These are phyloP conservation scores for Tylopilus felleus DNA, from an alignment of 768 basidiomycete genomes.

Conservation along the genomic window DNA sequence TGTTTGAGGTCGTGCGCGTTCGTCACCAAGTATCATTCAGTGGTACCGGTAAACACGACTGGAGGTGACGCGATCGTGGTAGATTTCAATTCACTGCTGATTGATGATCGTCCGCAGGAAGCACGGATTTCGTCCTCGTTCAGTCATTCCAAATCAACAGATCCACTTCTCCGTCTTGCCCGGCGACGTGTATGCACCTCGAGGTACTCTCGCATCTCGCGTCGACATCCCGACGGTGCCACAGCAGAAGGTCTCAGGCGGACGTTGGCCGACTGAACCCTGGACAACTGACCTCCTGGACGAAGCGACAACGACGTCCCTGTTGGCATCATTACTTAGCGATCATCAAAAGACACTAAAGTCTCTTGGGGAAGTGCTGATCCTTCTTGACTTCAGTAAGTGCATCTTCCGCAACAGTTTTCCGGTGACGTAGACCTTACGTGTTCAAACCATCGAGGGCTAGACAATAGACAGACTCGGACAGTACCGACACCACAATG, in stretches of 20 bases:
- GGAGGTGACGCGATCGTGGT: background rate
- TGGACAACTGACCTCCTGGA: background rate
- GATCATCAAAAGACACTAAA: background rate
- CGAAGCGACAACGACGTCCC: background rate
- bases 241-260: background rate
- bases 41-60: slow-evolving; percentile 4
- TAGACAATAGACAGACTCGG: background rate
- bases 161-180: background rate
- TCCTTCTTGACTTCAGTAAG: slow-evolving; percentile 5
- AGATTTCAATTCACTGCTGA: background rate
- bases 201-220: background rate
- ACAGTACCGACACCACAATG: background rate
- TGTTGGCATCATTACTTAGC: background rate
- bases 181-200: background rate
- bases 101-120: background rate
- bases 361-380: slow-evolving; percentile 4
- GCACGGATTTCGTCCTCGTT: slow-evolving; percentile 1
- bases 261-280: no score
- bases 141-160: slow-evolving; percentile 1
- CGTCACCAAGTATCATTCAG: slow-evolving; percentile 11
- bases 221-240: background rate
- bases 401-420: background rate
- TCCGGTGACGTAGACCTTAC: background rate
- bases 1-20: background rate
- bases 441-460: background rate